phyloP scores from a whole-genome alignment of 2,329 filamentous ascomycete species.

The Fusarium agapanthi region DNA sequence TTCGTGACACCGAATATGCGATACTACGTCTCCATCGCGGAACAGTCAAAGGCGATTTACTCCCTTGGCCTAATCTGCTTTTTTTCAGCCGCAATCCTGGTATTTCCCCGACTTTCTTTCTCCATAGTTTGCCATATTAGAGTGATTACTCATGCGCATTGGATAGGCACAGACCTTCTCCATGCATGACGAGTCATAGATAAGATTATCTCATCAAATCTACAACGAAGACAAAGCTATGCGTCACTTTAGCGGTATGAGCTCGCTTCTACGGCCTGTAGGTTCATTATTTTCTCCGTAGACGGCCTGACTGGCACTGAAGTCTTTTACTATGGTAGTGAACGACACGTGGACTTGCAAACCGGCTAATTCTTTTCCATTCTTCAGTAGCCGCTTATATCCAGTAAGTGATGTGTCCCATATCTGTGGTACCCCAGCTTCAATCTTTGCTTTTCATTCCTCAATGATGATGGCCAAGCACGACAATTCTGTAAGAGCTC shows the following conservation, averaged over 20 bases:
- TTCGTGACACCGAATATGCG: background rate
- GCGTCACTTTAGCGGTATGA: background rate
- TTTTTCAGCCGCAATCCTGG: background rate
- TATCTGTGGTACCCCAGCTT: background rate
- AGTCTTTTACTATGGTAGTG: background rate
- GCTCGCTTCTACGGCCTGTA: background rate
- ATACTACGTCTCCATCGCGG: background rate
- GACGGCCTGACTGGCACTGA: background rate
- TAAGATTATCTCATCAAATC: background rate
- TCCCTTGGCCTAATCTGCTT: background rate
- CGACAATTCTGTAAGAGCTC: background rate
- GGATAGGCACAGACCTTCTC: background rate
- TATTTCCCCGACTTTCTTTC: background rate
- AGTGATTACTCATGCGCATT: background rate
- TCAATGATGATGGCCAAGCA: background rate
- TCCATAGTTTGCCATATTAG: background rate
- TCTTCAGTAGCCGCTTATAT: background rate
- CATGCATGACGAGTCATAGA: slow-evolving; percentile 4
- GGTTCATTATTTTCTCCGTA: background rate
- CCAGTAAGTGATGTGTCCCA: accelerated
- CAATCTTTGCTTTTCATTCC: background rate
- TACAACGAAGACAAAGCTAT: background rate
- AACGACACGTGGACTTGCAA: background rate
- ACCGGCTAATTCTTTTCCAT: no score
- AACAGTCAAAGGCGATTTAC: background rate